phyloP scores from a whole-genome alignment of 129 eudicot species.

The Tagetes erecta region DNA sequence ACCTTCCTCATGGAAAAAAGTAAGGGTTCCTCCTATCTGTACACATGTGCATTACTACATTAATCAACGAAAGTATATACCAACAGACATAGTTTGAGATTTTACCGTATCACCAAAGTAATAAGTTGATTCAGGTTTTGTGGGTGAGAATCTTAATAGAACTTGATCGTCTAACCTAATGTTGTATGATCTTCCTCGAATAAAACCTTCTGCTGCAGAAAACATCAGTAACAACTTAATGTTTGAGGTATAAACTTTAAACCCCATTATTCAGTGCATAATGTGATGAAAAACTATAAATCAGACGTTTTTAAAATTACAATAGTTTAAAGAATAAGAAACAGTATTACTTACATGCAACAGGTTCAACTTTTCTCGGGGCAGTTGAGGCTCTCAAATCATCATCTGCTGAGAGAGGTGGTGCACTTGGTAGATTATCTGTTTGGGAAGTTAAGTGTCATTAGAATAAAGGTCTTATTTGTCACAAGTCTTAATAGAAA shows the following conservation, averaged over 20 bases:
- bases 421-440: conserved; percentile 48
- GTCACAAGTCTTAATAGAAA: neutral
- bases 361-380: conserved; percentile 61
- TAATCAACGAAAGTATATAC: conserved; percentile 5
- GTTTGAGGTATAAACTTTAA: conserved; percentile 28
- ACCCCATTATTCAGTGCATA: conserved; percentile 5
- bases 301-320: neutral
- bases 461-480: conserved; percentile 7
- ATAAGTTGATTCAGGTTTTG: conserved; percentile 84
- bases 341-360: conserved; percentile 61
- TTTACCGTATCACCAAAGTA: conserved; percentile 94
- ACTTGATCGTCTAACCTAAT: conserved; percentile 96
- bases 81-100: neutral
- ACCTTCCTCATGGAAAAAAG: conserved; percentile 90
- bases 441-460: conserved; percentile 22
- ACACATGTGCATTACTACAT: conserved; percentile 5
- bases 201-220: conserved; percentile 96
- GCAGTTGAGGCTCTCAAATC: conserved; percentile 49
- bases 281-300: conserved; percentile 12
- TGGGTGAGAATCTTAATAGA: conserved; percentile 90
- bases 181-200: conserved; percentile 97
- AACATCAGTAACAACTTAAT: conserved; percentile 61
- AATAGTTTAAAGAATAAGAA: conserved; percentile 10
- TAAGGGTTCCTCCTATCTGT: conserved; percentile 96
- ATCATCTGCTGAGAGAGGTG: conserved; percentile 53